Evolutionary conservation across 108 stramenopile genomes (phyloP).

Genomic region (Skeletonema marinoi): DNA sequence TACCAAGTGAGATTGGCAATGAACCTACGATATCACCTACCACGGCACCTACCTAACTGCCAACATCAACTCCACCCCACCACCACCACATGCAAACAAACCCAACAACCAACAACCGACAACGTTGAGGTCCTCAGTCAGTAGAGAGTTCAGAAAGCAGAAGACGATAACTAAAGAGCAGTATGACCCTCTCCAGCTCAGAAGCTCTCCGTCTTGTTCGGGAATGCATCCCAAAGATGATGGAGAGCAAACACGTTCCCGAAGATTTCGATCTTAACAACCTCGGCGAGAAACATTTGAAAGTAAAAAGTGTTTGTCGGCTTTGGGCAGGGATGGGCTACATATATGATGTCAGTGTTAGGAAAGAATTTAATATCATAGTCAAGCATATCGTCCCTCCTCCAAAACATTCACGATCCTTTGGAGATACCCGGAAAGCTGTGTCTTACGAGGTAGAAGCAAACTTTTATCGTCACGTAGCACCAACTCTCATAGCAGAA

Average conservation of each 20-base stretch:
- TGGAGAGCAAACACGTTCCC: neutral
- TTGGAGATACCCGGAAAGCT: slow-evolving; percentile 75
- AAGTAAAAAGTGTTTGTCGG: slow-evolving; percentile 7
- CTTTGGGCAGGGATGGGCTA: slow-evolving; percentile 80
- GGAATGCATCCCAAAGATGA: neutral
- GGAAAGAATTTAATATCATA: slow-evolving; percentile 19
- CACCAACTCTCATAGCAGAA: slow-evolving; percentile 18
- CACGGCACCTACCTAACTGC: too few relatives aligned
- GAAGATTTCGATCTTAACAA: neutral
- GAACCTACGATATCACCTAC: too few relatives aligned
- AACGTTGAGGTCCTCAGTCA: too few relatives aligned
- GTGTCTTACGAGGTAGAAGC: slow-evolving; percentile 68
- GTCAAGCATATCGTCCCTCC: slow-evolving; percentile 62
- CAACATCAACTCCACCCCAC: too few relatives aligned
- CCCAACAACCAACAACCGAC: too few relatives aligned
- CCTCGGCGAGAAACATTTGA: neutral
- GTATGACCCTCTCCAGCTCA: neutral
- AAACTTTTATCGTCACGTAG: slow-evolving; percentile 63
- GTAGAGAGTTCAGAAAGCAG: too few relatives aligned
- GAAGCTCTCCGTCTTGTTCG: slow-evolving; percentile 4
- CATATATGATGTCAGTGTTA: slow-evolving; percentile 52
- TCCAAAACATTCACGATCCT: slow-evolving; percentile 14
- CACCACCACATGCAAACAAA: too few relatives aligned
- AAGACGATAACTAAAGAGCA: neutral
- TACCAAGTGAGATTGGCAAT: too few relatives aligned